phyloP scores from a whole-genome alignment of 208 protist genomes.

The Leishmania amazonensis region DNA sequence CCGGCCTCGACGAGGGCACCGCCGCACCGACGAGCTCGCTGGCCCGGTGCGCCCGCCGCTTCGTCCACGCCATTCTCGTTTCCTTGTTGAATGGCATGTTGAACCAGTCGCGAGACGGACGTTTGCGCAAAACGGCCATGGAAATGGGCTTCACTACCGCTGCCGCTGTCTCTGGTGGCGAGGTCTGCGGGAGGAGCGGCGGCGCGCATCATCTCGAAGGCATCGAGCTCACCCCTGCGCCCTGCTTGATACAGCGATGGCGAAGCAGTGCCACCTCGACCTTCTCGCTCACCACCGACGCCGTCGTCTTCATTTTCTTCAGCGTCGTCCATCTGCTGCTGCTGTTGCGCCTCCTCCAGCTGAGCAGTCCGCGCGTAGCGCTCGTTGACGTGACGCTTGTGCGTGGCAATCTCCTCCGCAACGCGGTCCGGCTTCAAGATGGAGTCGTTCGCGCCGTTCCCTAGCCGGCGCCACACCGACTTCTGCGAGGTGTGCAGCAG shows the following conservation, averaged over 20 bases:
- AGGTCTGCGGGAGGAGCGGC: neutral
- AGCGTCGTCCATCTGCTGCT: constrained; percentile 4
- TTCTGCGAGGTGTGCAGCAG: constrained; percentile 77
- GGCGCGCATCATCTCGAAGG: constrained; percentile 21
- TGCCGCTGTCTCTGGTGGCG: neutral
- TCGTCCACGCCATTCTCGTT: neutral
- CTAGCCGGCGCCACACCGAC: constrained; percentile 66
- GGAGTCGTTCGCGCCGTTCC: constrained; percentile 53
- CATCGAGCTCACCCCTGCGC: constrained; percentile 12
- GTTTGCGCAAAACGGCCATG: constrained; percentile 4
- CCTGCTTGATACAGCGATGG: neutral
- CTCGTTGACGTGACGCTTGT: constrained; percentile 80
- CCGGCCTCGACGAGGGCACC: constrained; percentile 1
- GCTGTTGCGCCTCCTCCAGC: constrained; percentile 30
- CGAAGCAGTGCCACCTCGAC: constrained; percentile 10
- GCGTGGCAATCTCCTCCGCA: constrained; percentile 46
- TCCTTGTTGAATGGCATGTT: constrained; percentile 18
- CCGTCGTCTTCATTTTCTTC: constrained; percentile 15
- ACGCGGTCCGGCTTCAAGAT: constrained; percentile 67
- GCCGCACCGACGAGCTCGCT: neutral
- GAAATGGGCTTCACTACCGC: neutral
- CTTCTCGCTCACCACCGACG: constrained; percentile 14
- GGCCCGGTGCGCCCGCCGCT: neutral
- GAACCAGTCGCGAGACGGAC: constrained; percentile 16
- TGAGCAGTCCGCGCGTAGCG: constrained; percentile 54